Conservation (phyloP, 1,284 basidiomycete species). For the Trichosporon sp. region DNA sequence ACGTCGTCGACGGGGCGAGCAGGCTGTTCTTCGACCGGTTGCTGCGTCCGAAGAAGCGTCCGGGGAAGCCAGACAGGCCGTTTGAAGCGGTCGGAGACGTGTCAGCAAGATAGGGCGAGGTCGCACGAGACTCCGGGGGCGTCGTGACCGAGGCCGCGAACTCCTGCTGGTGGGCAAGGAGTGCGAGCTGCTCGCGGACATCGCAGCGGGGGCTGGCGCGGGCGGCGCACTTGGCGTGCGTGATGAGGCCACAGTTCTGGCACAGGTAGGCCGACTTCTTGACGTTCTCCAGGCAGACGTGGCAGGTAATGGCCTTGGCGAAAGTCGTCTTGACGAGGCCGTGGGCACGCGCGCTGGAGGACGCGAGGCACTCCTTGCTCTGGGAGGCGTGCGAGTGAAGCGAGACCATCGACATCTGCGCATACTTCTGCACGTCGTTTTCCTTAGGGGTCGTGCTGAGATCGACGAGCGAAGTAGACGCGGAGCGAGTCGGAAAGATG, state of each 20-base stretch:
- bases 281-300: constrained; percentile 72
- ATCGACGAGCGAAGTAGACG: constrained; percentile 16
- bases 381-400: constrained; percentile 19
- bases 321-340: constrained; percentile 87
- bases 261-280: constrained; percentile 86
- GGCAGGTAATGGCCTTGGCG: constrained; percentile 82
- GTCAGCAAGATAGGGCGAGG: constrained; percentile 7
- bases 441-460: constrained; percentile 5
- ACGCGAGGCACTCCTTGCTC: constrained; percentile 20
- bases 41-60: constrained; percentile 15
- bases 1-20: constrained; percentile 11
- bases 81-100: not conserved
- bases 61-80: constrained; percentile 8
- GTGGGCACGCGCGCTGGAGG: constrained; percentile 54
- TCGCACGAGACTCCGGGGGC: constrained; percentile 7
- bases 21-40: constrained; percentile 15
- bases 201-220: constrained; percentile 77
- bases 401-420: constrained; percentile 20
- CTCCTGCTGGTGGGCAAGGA: constrained; percentile 33
- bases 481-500: constrained; percentile 8
- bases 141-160: not conserved
- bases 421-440: not conserved
- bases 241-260: constrained; percentile 81
- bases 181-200: constrained; percentile 50
- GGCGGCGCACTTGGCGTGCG: constrained; percentile 70